Base-by-base conservation (phyloP, 2,329 filamentous ascomycete genomes). In the Alternaria conjuncta region DNA sequence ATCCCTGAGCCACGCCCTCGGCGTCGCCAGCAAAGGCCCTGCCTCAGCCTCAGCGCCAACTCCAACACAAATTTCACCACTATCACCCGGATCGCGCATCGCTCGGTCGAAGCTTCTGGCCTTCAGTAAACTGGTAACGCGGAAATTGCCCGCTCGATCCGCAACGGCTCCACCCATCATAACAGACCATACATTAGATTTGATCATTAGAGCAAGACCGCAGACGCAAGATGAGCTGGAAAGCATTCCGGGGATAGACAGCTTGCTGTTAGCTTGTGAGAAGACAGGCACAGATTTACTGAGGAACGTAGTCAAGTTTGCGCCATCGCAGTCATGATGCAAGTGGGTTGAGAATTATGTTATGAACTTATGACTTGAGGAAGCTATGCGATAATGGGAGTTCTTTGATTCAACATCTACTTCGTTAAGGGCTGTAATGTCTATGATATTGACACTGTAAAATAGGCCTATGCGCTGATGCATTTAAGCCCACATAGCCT, bases 401-500 rank as follows among this genome's bases (percentile, higher is more conserved):
- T 11, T 18, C n/a, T 53, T 21, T 36, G 21, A 13, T 10, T 30
- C 12, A n/a, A 32, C 49, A 50, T 58, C 46, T 51, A 50, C 26
- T 28, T 15, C 50, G n/a, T n/a, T 23, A 45, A 18, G 23, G 21
- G 43, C 32, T 41, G 12, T 25, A 32, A 10, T 55, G 28, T 51
- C 21, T 55, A 51, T 7, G 20, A 20, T 41, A n/a, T 55, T 26
- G 8, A 26, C 30, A 50, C 8, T 28, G 20, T 21, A 25, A 12
- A 25, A 51, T 20, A 9, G n/a, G 7, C 11, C 23, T 41, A 36
- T 13, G 23, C 20, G 20, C 21, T 57, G 4, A 8, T 26, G 36
- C 41, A 26, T 36, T 30, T 75, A 90, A 75, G 88, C 86, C 86
- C 87, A 89, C 71, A 86, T 85, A 70, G 85, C 85, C 72, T 75